These are phyloP conservation scores for Colletotrichum horii DNA, from an alignment of 2,329 filamentous ascomycete genomes.

Conservation along the genomic window DNA sequence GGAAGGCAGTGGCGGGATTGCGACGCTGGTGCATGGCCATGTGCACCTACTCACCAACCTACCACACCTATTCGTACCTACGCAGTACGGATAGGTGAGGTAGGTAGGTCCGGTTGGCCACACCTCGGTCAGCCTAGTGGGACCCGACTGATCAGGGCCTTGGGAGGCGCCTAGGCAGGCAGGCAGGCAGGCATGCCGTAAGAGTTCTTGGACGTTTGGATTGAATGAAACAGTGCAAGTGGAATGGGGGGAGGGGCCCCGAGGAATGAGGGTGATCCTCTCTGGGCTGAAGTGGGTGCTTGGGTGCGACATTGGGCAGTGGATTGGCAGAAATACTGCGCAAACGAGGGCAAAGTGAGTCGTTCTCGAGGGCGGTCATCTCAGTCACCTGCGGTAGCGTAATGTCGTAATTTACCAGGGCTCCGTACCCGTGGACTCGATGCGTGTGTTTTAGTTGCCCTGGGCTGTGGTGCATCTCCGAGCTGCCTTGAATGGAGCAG, in stretches of 20 bases:
- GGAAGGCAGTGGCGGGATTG: conserved; percentile 5
- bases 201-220: not conserved
- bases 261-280: conserved; percentile 7
- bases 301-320: not conserved
- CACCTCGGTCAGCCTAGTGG: not conserved
- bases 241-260: conserved; percentile 6
- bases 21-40: not conserved
- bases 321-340: conserved; percentile 9
- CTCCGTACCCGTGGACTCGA: not conserved
- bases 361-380: not conserved
- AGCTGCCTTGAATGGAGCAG: not conserved
- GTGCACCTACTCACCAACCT: not conserved
- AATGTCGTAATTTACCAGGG: conserved; percentile 1
- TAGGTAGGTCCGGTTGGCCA: not conserved
- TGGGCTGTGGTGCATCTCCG: not conserved
- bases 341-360: not conserved
- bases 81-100: too few species aligned
- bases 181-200: not conserved
- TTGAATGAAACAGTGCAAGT: conserved; percentile 1
- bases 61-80: not conserved
- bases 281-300: conserved; percentile 19
- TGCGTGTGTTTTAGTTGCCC: not conserved
- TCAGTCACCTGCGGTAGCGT: conserved; percentile 10
- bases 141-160: not conserved
- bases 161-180: not conserved